Evolutionary conservation across 108 stramenopile genomes (phyloP), one percentile per base, ranked within the genome.

Genomic region (Conticribra weissflogii): DNA sequence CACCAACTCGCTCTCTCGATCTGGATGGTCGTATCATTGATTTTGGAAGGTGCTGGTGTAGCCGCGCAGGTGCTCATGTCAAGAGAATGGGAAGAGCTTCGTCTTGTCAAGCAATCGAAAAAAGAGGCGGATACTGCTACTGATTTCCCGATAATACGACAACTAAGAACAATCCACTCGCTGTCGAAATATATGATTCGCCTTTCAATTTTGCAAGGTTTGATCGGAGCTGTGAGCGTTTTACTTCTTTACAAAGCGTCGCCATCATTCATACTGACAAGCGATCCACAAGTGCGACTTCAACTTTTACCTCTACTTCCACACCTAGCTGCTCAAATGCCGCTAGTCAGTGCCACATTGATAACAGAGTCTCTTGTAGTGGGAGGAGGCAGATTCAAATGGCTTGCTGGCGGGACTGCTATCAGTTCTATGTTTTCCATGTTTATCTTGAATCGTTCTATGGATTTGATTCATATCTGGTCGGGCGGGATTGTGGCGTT

Each of bases 1-100:
- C 89, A 90, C 54, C 87, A 88, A 70, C 58, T 86, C 25, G 74
- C 61, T 0, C 44, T 84, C 24, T 53, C 53, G 32, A 55, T 84
- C 25, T 88, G 85, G 79, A 72, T 87, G 62, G 31, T 83, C 44
- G 57, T 81, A 16, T 66, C 83, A 7, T 62, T 67, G 50, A 70
- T 71, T 51, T 56, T 66, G 74, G 83, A 58, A 28, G 68, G 64
- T 41, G 44, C 68, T 65, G 23, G 71, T 63, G 72, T 90, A 0
- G 62, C 86, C 7, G 86, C 85, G 8, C 89, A 90, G 73, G 85
- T 90, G 4, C 53, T 90, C 24, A 81, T 85, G 78, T 70, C 49
- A 81, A 85, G 81, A 71, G 53, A 57, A 29, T 79, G 44, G 36
- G 72, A 75, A 61, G 47, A 54, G 21, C 44, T 36, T 17, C 27